These are phyloP conservation scores for Primulina tabacum DNA, from an alignment of 257 asterid genomes.

Conservation along the genomic window DNA sequence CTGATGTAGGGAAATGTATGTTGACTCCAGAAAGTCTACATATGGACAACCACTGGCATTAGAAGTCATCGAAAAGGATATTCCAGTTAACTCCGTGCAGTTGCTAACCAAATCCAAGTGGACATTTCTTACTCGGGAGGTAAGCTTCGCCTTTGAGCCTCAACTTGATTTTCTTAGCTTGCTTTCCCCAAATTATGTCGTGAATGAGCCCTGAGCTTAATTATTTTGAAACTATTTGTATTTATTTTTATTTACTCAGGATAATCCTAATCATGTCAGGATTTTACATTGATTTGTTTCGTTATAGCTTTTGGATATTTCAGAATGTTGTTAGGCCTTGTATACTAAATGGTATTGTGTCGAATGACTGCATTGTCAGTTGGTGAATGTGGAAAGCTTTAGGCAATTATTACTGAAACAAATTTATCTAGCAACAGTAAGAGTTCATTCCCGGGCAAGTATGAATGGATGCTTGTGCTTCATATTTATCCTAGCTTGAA, in stretches of 20 bases:
- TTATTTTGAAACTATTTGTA: too few species aligned
- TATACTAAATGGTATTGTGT: background rate
- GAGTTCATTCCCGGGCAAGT: background rate
- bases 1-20: too few species aligned
- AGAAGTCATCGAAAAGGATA: constrained; percentile 58
- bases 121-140: constrained; percentile 75
- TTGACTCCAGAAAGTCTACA: constrained; percentile 29
- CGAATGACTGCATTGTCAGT: background rate
- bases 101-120: constrained; percentile 54
- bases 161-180: too few species aligned
- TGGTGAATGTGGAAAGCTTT: background rate
- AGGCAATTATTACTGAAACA: background rate
- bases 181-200: too few species aligned
- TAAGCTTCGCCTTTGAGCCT: too few species aligned
- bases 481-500: background rate
- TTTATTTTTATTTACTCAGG: background rate
- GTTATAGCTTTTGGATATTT: too few species aligned
- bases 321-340: too few species aligned
- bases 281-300: background rate
- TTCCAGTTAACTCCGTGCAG: constrained; percentile 48
- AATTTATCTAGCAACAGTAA: background rate
- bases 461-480: background rate
- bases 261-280: background rate
- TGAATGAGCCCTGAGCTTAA: too few species aligned
- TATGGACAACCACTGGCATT: constrained; percentile 75